Evolutionary conservation across 768 basidiomycete species (phyloP).

Genomic region (Filobasidium floriforme): DNA sequence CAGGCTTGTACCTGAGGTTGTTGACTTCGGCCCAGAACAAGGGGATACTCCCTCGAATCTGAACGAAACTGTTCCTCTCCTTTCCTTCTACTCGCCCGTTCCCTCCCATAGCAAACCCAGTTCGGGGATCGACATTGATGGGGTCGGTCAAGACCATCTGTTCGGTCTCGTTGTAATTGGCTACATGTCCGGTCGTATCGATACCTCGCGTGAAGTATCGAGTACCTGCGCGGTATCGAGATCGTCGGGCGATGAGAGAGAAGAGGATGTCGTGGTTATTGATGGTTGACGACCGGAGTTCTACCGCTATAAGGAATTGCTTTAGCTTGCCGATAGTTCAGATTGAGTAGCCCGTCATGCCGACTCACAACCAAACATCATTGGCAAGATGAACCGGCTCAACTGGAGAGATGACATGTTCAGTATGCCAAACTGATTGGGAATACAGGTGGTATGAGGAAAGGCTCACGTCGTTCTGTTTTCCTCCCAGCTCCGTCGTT

Average conservation of each 20-base stretch:
- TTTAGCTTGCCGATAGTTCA: neutral
- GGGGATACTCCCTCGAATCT: conserved; percentile 87
- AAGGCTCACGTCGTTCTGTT: conserved; percentile 56
- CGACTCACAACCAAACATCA: conserved; percentile 85
- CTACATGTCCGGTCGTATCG: conserved; percentile 78
- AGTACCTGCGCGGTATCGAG: conserved; percentile 88
- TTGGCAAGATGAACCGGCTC: conserved; percentile 78
- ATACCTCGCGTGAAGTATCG: conserved; percentile 94
- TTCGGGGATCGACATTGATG: conserved; percentile 22
- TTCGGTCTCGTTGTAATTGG: conserved; percentile 98
- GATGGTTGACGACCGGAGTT: conserved; percentile 65
- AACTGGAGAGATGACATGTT: conserved; percentile 51
- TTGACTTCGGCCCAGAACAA: conserved; percentile 96
- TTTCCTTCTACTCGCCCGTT: conserved; percentile 43
- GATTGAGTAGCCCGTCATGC: neutral
- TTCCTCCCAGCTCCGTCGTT: conserved; percentile 51
- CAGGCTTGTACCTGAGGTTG: conserved; percentile 89
- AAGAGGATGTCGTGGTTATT: conserved; percentile 73
- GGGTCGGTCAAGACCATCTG: conserved; percentile 74
- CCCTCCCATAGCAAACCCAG: conserved; percentile 25
- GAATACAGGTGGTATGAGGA: neutral
- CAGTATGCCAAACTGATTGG: neutral
- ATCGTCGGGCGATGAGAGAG: conserved; percentile 84
- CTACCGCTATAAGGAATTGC: conserved; percentile 59
- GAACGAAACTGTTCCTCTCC: conserved; percentile 67